Evolutionary conservation across 352 stramenopile genomes (phyloP), one percentile per base, ranked within the genome.

Genomic region (Pythium myriotylum): DNA sequence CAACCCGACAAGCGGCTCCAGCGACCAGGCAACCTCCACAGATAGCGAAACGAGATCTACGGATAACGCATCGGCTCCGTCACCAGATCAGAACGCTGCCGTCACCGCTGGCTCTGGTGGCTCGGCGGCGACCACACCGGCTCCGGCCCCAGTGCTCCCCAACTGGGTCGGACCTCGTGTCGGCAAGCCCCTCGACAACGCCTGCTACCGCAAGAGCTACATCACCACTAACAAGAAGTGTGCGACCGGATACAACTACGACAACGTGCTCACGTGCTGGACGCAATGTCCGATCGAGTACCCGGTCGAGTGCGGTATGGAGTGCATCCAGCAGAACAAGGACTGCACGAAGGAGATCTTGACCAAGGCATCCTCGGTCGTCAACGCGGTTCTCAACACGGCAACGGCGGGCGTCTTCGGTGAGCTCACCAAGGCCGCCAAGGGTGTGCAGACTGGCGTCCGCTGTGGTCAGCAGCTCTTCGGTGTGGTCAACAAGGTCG

Each of bases 301-400:
- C 65, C 79, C 79, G 2, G 69, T 88, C 2, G 48, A 71, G 20
- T 89, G 79, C 39, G 76, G 60, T n/a, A 54, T 81, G 60, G 75
- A 87, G 42, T 89, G 77, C 35, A 70, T 88, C 41, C 79, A 72
- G 20, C 74, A 84, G 57, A 88, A 84, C 58, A 65, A 74, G 22
- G 76, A 86, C 55, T 88, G 74, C 50, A 68, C 67, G 17, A 67
- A 80, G n/a, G 72, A 73, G 50, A 66, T 86, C n/a, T 14, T 74
- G 29, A 60, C 42, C 27, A 81, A 84, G 59, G 68, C 80, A 14
- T 59, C 52, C 1, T 65, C 74, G 17, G 74, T 86, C 7, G 72
- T 65, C 2, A 74, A 70, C 47, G 66, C 69, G 6, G 70, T 68
- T 14, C 48, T 86, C 22, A 73, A 70, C 52, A 66, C 50, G 10